phyloP scores from a whole-genome alignment of 1,284 basidiomycete genomes.

The Coniferiporia weirii region DNA sequence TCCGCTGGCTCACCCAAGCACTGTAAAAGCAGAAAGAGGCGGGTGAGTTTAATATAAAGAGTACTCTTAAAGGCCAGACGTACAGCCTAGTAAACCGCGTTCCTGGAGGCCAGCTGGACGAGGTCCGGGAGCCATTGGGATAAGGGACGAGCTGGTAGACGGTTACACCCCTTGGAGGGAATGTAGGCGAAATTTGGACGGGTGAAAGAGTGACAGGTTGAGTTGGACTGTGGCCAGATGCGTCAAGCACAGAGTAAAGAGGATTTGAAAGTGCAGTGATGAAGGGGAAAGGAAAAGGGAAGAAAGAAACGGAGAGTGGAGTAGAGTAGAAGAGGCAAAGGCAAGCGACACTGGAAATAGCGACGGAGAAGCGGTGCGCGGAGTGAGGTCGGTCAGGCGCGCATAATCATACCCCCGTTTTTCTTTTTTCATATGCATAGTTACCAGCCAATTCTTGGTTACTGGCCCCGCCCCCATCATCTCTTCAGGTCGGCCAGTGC shows the following conservation, averaged over 20 bases:
- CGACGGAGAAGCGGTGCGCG: not conserved
- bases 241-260: constrained; percentile 2
- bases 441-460: too few species aligned
- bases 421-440: too few species aligned
- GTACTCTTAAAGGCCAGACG: not conserved
- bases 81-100: constrained; percentile 16
- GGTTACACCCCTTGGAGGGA: not conserved
- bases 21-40: not conserved
- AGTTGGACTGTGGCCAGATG: not conserved
- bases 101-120: constrained; percentile 11
- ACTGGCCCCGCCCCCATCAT: too few species aligned
- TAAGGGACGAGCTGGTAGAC: not conserved
- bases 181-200: not conserved
- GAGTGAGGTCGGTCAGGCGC: not conserved
- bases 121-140: not conserved
- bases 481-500: too few species aligned
- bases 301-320: not conserved
- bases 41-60: not conserved
- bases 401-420: not conserved
- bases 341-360: not conserved
- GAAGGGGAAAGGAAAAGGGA: not conserved
- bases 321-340: not conserved
- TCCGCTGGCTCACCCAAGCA: constrained; percentile 11
- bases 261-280: not conserved
- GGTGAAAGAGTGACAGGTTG: constrained; percentile 5